These are phyloP conservation scores for Trichoderma sp. DNA, from an alignment of 2,329 filamentous ascomycete genomes.

Conservation along the genomic window DNA sequence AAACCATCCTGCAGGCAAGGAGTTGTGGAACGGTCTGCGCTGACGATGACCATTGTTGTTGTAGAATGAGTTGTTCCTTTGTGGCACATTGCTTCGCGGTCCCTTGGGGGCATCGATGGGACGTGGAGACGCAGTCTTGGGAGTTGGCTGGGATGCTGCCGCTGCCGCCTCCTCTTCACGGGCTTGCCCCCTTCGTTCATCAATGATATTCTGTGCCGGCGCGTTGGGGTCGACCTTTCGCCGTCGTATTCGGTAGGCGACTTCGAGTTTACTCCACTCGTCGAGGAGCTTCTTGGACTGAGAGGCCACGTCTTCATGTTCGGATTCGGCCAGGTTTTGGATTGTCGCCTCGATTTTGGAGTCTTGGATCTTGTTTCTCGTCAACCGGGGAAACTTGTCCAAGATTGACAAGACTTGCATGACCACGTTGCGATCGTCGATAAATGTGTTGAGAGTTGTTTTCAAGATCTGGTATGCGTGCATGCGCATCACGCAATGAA, in stretches of 20 bases:
- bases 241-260: constrained; percentile 89
- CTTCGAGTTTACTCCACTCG: constrained; percentile 85
- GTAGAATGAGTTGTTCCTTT: constrained; percentile 53
- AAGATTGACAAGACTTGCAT: constrained; percentile 89
- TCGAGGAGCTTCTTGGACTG: constrained; percentile 72
- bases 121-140: constrained; percentile 46
- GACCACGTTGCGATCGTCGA: constrained; percentile 86
- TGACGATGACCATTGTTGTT: constrained; percentile 44
- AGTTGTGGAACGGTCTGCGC: constrained; percentile 56
- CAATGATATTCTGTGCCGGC: constrained; percentile 56
- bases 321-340: constrained; percentile 64
- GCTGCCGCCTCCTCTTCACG: constrained; percentile 43
- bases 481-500: constrained; percentile 89
- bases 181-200: constrained; percentile 59
- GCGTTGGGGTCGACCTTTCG: constrained; percentile 78
- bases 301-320: constrained; percentile 72
- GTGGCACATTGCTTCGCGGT: constrained; percentile 60
- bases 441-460: constrained; percentile 79
- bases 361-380: constrained; percentile 94
- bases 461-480: constrained; percentile 96
- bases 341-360: constrained; percentile 90
- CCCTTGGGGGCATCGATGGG: constrained; percentile 58
- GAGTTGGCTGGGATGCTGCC: constrained; percentile 32
- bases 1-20: constrained; percentile 85
- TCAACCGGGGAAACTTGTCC: constrained; percentile 83